These are phyloP conservation scores for Platanthera guangdongensis DNA, from an alignment of 106 monocot genomes.

Conservation along the genomic window DNA sequence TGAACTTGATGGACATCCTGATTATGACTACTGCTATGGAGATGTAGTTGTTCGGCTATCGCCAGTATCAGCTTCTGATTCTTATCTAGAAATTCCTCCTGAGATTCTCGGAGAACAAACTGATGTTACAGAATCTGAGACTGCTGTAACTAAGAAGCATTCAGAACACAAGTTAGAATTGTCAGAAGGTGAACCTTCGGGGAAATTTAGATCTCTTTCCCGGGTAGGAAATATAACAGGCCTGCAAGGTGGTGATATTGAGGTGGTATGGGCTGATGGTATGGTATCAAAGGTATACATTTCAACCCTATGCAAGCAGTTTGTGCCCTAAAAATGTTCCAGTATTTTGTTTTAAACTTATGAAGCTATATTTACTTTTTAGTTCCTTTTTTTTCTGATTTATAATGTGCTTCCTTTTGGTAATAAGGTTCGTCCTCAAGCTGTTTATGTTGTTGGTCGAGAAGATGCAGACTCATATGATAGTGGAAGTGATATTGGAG, in stretches of 20 bases:
- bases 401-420: conserved; percentile 6
- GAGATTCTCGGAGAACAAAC: conserved; percentile 6
- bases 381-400: not conserved
- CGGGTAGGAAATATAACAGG: conserved; percentile 97
- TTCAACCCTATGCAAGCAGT: not conserved
- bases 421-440: conserved; percentile 67
- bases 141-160: conserved; percentile 8
- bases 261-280: conserved; percentile 93
- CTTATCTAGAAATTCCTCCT: conserved; percentile 6
- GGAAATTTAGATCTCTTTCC: conserved; percentile 35
- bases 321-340: not conserved
- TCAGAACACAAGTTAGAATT: conserved; percentile 7
- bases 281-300: conserved; percentile 70
- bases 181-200: conserved; percentile 13
- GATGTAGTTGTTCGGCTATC: conserved; percentile 91
- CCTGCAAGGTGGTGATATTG: conserved; percentile 84
- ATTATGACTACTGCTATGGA: conserved; percentile 94
- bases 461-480: conserved; percentile 61
- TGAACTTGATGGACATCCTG: conserved; percentile 89
- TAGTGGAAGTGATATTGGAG: conserved; percentile 62
- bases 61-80: conserved; percentile 29
- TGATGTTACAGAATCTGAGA: conserved; percentile 6
- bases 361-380: not conserved
- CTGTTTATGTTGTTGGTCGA: conserved; percentile 82
- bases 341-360: not conserved